phyloP scores from a whole-genome alignment of 208 protist species.

The Porcisia deanei region DNA sequence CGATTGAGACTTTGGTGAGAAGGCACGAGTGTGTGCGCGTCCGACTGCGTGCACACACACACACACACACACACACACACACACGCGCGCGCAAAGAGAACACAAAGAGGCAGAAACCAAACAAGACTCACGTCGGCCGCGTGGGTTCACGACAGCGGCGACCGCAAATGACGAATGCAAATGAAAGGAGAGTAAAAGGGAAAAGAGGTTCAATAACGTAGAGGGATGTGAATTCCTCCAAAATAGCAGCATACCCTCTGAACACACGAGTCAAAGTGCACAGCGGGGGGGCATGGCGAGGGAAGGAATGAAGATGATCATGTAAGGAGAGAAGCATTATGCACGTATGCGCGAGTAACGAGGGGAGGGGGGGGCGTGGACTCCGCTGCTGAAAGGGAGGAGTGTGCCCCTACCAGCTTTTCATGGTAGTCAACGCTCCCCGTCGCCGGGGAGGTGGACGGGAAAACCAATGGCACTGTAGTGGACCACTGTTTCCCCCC shows the following conservation, averaged over 20 bases:
- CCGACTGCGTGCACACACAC: too few species aligned
- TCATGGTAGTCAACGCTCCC: not conserved
- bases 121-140: not conserved
- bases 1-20: too few species aligned
- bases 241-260: too few species aligned
- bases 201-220: not conserved
- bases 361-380: not conserved
- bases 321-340: not conserved
- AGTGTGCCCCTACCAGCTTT: too few species aligned
- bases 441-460: not conserved
- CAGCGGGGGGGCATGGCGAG: not conserved
- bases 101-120: not conserved
- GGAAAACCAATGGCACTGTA: not conserved
- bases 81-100: not conserved
- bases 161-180: not conserved
- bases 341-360: not conserved
- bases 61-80: not conserved
- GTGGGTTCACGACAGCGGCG: conserved; percentile 1
- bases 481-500: too few species aligned
- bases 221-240: too few species aligned
- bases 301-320: not conserved
- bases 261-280: not conserved
- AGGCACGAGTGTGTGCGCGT: too few species aligned
- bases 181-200: not conserved
- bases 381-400: not conserved